Conservation (phyloP, 352 stramenopile genomes). For the Peronospora destructor region DNA sequence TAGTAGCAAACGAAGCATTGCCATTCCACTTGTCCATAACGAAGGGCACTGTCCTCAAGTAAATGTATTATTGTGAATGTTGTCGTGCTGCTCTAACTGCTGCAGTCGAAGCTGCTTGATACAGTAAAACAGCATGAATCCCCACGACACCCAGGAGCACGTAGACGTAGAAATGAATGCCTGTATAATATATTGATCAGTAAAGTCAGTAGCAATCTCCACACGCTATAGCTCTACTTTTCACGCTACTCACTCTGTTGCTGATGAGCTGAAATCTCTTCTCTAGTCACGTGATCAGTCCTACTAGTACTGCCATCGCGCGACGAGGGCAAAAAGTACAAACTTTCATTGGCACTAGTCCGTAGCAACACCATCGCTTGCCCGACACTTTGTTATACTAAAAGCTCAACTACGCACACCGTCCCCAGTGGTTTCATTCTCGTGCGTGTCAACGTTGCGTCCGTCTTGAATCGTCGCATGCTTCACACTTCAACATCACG, state of each 20-base stretch:
- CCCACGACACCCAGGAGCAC: slow-evolving; percentile 63
- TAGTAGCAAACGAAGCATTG: slow-evolving; percentile 81
- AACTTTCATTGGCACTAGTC: background rate
- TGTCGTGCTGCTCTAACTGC: slow-evolving; percentile 58
- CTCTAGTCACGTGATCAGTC: slow-evolving; percentile 3
- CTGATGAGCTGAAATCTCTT: slow-evolving; percentile 7
- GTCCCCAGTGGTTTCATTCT: slow-evolving; percentile 11
- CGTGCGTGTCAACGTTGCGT: slow-evolving; percentile 2
- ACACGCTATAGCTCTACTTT: background rate
- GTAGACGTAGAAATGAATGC: slow-evolving; percentile 62
- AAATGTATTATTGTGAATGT: slow-evolving; percentile 84
- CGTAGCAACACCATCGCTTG: background rate
- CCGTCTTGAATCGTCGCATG: slow-evolving; percentile 12
- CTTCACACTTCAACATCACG: slow-evolving; percentile 8
- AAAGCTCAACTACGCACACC: slow-evolving; percentile 1
- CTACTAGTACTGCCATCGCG: slow-evolving; percentile 7
- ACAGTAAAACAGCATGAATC: slow-evolving; percentile 52
- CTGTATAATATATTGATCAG: slow-evolving; percentile 7
- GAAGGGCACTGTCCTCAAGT: slow-evolving; percentile 71
- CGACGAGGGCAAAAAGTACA: background rate
- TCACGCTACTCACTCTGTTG: slow-evolving; percentile 15
- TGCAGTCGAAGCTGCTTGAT: slow-evolving; percentile 54
- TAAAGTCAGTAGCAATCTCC: background rate
- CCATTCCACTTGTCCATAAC: slow-evolving; percentile 67
- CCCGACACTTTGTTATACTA: slow-evolving; percentile 1